phyloP scores from a whole-genome alignment of 768 basidiomycete species.

The Hypholoma sublateritium region DNA sequence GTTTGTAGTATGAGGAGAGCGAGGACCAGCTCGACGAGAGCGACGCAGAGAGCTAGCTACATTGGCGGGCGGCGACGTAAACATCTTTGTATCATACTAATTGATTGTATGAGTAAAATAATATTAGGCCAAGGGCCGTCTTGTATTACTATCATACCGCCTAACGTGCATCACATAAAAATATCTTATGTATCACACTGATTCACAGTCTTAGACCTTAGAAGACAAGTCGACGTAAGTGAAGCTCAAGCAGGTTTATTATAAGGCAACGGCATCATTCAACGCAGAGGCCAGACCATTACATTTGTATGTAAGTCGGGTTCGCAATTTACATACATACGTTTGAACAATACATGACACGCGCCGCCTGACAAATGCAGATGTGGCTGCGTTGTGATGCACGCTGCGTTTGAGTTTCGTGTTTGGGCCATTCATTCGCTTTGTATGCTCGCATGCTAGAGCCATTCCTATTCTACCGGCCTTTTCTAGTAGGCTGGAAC shows the following conservation, averaged over 20 bases:
- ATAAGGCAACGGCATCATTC: not conserved
- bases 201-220: no score
- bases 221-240: no score
- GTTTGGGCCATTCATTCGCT: not conserved
- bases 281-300: not conserved
- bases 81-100: not conserved
- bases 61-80: not conserved
- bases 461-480: no score
- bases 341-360: no score
- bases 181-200: no score
- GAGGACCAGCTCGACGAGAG: conserved; percentile 26
- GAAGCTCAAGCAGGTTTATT: not conserved
- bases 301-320: not conserved
- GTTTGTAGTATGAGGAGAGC: conserved; percentile 17
- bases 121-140: not conserved
- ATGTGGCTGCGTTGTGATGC: not conserved
- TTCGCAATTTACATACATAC: no score
- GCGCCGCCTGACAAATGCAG: not conserved
- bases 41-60: conserved; percentile 9
- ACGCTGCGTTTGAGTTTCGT: not conserved
- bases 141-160: conserved; percentile 5
- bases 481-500: no score
- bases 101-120: not conserved
- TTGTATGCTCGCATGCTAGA: not conserved
- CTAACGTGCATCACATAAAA: no score